Base-by-base conservation (phyloP, 352 stramenopile species). In the Phytophthora uliginosa region DNA sequence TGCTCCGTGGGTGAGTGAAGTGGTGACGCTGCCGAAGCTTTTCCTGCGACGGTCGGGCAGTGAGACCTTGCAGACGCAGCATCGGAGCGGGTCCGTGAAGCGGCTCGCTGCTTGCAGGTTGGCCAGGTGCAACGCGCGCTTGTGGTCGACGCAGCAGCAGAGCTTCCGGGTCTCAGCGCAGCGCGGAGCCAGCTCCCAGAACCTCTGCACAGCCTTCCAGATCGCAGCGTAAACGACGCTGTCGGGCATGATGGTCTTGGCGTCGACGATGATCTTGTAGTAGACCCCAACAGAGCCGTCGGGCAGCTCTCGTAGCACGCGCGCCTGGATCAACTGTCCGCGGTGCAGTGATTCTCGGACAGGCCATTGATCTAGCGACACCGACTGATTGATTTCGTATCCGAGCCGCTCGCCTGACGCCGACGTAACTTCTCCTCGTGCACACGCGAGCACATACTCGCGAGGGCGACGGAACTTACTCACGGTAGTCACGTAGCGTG, bases 211-310 rank as follows among this genome's bases (percentile, higher is more conserved):
- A n/a, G 42, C 18, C 42, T 51, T 51, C 42, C 42, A 51, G 17
- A 51, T 51, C 42, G 18, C 42, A 13, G 17, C 8, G 42, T 51
- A 24, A 17, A 51, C 42, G 18, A 51, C 18, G n/a, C 42, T 51
- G 18, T 51, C 42, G 18, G 42, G 42, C 42, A 51, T 24, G n/a
- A 51, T n/a, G 42, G 42, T 51, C n/a, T 51, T 51, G 42, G 42
- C 42, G 42, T 51, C 42, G 42, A 22, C 42, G 10, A 51, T 51
- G 42, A 51, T n/a, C 42, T 51, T 51, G 42, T 51, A 51, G 42
- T 51, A 51, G 42, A 51, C 42, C 7, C 42, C 42, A 18, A 51
- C 8, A 8, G 42, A 51, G 42, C 42, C 42, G n/a, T 51, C 42
- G 42, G 42, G 42, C 17, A 51, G 42, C 42, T 51, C 42, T 51